A percentile compares a stretch with the other conserved stretches of the same genome.
Conservation (phyloP, 1,284 basidiomycete species). For the Pseudozyma sp. region DNA sequence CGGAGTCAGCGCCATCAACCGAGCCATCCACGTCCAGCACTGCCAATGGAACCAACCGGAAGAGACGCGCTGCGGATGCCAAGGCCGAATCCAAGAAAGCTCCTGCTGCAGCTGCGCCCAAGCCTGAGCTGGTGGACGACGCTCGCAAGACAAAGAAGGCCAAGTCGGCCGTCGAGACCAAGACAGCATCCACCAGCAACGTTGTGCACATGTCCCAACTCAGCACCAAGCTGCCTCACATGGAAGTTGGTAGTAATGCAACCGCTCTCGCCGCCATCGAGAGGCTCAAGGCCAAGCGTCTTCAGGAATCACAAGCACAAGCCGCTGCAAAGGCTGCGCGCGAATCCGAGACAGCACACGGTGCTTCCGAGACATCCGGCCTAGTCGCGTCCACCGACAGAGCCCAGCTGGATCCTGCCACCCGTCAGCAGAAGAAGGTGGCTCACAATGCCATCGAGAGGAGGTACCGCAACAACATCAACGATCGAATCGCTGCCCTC, state of each 20-base stretch:
- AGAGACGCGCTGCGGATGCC: conserved; percentile 19
- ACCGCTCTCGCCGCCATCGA: conserved; percentile 56
- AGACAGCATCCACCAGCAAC: conserved; percentile 5
- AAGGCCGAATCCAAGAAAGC: conserved; percentile 19
- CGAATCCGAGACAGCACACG: conserved; percentile 14
- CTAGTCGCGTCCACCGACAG: conserved; percentile 22
- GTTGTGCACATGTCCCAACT: conserved; percentile 18
- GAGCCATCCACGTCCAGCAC: neutral
- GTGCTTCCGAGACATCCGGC: neutral
- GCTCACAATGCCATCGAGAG: conserved; percentile 67
- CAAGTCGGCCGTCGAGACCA: conserved; percentile 23
- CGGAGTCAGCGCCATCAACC: conserved; percentile 2
- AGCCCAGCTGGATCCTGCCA: conserved; percentile 30
- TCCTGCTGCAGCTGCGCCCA: conserved; percentile 11
- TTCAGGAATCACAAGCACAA: conserved; percentile 38
- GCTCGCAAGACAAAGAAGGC: conserved; percentile 36
- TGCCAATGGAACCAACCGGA: conserved; percentile 2
- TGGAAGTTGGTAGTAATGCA: conserved; percentile 59
- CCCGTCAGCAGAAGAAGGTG: conserved; percentile 58
- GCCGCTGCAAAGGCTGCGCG: conserved; percentile 40
- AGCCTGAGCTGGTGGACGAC: neutral
- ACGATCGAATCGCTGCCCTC: conserved; percentile 66
- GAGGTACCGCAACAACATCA: conserved; percentile 67
- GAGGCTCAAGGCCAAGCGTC: conserved; percentile 50
- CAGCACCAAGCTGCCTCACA: conserved; percentile 52